Conservation (phyloP, 257 asterid genomes). For the Solanum etuberosum region DNA sequence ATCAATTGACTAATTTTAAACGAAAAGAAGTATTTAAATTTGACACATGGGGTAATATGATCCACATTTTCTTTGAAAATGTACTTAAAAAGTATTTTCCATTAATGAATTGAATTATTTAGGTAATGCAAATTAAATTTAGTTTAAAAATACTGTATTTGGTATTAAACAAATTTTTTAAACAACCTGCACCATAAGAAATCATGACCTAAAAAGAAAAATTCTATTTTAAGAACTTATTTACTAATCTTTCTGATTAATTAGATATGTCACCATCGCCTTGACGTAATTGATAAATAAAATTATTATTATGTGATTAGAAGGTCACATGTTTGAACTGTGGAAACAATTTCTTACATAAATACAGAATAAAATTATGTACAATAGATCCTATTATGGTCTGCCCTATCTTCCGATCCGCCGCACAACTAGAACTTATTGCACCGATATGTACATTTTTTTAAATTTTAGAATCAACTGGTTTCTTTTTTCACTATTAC, state of each 20-base stretch:
- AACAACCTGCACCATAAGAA: neutral
- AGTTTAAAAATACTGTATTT: neutral
- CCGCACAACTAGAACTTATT: too few relatives aligned
- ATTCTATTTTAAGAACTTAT: neutral
- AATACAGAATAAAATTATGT: neutral
- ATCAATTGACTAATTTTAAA: neutral
- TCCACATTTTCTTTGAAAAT: neutral
- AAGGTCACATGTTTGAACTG: neutral
- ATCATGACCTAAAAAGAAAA: neutral
- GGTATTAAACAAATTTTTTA: neutral
- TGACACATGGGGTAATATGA: neutral
- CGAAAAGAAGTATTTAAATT: neutral
- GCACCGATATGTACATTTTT: too few relatives aligned
- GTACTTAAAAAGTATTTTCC: neutral
- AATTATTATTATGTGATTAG: neutral
- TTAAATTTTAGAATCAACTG: neutral
- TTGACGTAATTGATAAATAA: neutral
- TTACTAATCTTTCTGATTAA: neutral
- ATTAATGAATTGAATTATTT: neutral
- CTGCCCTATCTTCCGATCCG: fast-evolving
- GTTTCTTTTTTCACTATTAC: neutral
- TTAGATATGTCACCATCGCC: neutral
- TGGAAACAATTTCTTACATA: neutral
- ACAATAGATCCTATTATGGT: neutral
- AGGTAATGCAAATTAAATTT: neutral